These are phyloP conservation scores for Austroboletus eburneus DNA, from an alignment of 768 basidiomycete genomes.

Conservation along the genomic window DNA sequence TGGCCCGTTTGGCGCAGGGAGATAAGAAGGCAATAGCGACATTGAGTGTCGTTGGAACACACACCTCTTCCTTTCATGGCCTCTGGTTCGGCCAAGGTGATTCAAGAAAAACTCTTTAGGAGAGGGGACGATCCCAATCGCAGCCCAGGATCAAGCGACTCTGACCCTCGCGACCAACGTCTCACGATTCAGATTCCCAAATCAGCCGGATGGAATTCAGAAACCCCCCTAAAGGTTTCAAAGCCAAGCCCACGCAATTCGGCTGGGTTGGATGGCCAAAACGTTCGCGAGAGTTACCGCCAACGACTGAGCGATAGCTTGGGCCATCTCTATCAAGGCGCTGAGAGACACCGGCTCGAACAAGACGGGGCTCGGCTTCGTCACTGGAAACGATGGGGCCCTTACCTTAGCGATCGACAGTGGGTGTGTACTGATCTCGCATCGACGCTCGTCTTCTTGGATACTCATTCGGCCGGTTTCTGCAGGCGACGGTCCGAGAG, in stretches of 20 bases:
- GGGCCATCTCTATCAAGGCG: conserved; percentile 70
- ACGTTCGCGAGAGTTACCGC: conserved; percentile 43
- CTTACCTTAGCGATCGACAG: conserved; percentile 94
- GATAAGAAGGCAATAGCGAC: conserved; percentile 10
- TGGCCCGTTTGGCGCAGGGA: not conserved
- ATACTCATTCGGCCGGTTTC: conserved; percentile 12
- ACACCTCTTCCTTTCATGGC: conserved; percentile 32
- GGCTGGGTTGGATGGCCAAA: conserved; percentile 5
- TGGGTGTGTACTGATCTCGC: conserved; percentile 64
- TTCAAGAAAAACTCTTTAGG: conserved; percentile 73
- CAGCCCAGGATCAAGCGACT: conserved; percentile 17
- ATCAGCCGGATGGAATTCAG: conserved; percentile 28
- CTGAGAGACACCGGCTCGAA: conserved; percentile 79
- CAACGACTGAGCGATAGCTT: conserved; percentile 61
- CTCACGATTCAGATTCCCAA: conserved; percentile 76
- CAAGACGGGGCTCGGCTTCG: conserved; percentile 75
- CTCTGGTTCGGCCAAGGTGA: conserved; percentile 49
- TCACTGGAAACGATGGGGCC: conserved; percentile 99
- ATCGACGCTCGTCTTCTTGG: not conserved
- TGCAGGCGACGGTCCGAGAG: conserved; percentile 93
- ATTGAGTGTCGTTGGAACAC: not conserved
- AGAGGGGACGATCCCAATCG: conserved; percentile 30
- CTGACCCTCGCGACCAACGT: conserved; percentile 29
- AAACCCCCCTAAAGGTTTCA: conserved; percentile 42
- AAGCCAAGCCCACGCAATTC: conserved; percentile 33